A percentile compares a stretch with the other conserved stretches of the same genome.
phyloP scores from a whole-genome alignment of 1,284 basidiomycete species.

The Ceratobasidium sp. region DNA sequence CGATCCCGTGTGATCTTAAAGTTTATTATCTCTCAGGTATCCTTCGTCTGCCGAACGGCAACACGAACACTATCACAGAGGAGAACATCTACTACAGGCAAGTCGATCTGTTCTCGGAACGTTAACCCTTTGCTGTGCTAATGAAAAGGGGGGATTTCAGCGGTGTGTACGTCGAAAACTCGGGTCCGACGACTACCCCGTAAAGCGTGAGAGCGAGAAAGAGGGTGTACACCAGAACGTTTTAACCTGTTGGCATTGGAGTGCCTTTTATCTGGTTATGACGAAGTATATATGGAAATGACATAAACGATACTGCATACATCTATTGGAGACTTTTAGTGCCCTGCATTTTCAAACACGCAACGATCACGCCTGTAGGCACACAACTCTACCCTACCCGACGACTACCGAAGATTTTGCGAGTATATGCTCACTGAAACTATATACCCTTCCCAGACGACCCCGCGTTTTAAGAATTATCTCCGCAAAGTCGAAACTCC shows the following conservation, averaged over 20 bases:
- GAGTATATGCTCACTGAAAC: no score
- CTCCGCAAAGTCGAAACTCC: no score
- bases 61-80: slow-evolving; percentile 36
- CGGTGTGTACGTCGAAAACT: slow-evolving; percentile 32
- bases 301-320: background rate
- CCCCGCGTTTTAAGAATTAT: no score
- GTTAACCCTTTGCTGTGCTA: background rate
- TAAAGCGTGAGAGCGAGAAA: background rate
- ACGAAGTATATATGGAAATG: slow-evolving; percentile 9
- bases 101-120: background rate
- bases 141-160: background rate
- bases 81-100: slow-evolving; percentile 41
- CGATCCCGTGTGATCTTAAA: background rate
- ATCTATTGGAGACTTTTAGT: background rate
- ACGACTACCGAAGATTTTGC: no score
- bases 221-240: background rate
- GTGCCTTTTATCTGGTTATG: background rate
- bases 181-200: slow-evolving; percentile 26
- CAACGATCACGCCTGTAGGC: background rate
- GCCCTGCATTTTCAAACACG: background rate
- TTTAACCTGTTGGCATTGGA: background rate
- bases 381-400: no score
- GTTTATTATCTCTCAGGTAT: background rate
- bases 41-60: slow-evolving; percentile 29
- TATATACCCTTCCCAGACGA: no score